Percentiles rank a stretch among this genome's conserved stretches.
phyloP scores from a whole-genome alignment of 371 early-diverging fungal genomes.

The Rhizopus microsporus region DNA sequence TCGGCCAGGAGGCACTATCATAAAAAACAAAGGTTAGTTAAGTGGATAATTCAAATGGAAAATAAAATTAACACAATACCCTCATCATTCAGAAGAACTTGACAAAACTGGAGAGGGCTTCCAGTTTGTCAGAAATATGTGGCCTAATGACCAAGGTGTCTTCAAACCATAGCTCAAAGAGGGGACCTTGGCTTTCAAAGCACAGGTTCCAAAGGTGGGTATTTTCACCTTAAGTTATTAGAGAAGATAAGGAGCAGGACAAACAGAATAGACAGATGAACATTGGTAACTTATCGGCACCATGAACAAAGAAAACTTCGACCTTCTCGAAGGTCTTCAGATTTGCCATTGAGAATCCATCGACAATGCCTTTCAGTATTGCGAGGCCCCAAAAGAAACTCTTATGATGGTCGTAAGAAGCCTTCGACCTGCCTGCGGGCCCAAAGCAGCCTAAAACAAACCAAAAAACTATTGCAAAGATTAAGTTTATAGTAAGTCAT shows the following conservation, averaged over 20 bases:
- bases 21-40: conserved; percentile 19
- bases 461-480: no score
- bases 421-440: no score
- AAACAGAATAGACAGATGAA: conserved; percentile 7
- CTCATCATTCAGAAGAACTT: conserved; percentile 21
- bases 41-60: conserved; percentile 14
- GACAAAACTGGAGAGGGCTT: conserved; percentile 12
- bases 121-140: conserved; percentile 15
- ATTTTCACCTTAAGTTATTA: conserved; percentile 14
- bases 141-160: conserved; percentile 14
- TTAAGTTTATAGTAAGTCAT: no score
- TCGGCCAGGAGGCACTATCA: conserved; percentile 15
- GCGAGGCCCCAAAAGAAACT: conserved; percentile 13
- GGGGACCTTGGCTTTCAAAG: conserved; percentile 9
- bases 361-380: conserved; percentile 18
- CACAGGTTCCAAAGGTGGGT: conserved; percentile 17
- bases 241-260: conserved; percentile 9
- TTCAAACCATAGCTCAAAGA: conserved; percentile 21
- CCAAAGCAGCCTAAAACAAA: no score
- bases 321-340: conserved; percentile 1
- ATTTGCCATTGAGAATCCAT: conserved; percentile 7
- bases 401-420: conserved; percentile 21
- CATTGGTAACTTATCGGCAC: conserved; percentile 14
- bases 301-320: conserved; percentile 15
- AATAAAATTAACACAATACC: conserved; percentile 18